phyloP scores from a whole-genome alignment of 768 basidiomycete genomes.

The Leccinellum luteum region DNA sequence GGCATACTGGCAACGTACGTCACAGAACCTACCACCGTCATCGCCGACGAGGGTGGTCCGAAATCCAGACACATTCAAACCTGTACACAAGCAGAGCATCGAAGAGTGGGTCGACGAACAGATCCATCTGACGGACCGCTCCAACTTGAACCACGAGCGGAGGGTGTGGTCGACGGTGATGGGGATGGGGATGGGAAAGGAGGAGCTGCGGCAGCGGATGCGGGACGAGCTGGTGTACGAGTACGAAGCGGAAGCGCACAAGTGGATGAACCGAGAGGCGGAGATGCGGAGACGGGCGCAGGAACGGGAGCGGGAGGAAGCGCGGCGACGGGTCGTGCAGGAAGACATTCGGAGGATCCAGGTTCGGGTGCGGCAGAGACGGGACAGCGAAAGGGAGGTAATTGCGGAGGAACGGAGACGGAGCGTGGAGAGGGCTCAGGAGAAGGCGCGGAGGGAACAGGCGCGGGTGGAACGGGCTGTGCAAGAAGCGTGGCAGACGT shows the following conservation, averaged over 20 bases:
- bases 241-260: slow-evolving; percentile 49
- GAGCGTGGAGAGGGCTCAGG: slow-evolving; percentile 33
- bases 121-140: slow-evolving; percentile 35
- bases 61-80: slow-evolving; percentile 42
- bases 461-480: slow-evolving; percentile 43
- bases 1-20: slow-evolving; percentile 29
- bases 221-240: slow-evolving; percentile 55
- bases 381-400: slow-evolving; percentile 46
- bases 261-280: slow-evolving; percentile 52
- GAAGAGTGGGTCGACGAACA: slow-evolving; percentile 67
- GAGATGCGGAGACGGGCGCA: slow-evolving; percentile 42
- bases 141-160: slow-evolving; percentile 22
- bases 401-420: slow-evolving; percentile 47
- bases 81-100: slow-evolving; percentile 47
- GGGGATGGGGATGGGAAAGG: slow-evolving; percentile 27
- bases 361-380: slow-evolving; percentile 46
- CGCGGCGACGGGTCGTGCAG: slow-evolving; percentile 45
- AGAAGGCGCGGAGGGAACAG: slow-evolving; percentile 45
- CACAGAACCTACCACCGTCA: slow-evolving; percentile 23
- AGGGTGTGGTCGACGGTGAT: slow-evolving; percentile 7
- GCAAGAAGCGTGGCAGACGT: slow-evolving; percentile 55
- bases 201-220: slow-evolving; percentile 36
- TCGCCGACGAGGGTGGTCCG: slow-evolving; percentile 35
- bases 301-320: slow-evolving; percentile 44
- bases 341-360: slow-evolving; percentile 58